These are phyloP conservation scores for Lipomyces yamadae DNA, from an alignment of 805 yeast genomes.

Conservation along the genomic window DNA sequence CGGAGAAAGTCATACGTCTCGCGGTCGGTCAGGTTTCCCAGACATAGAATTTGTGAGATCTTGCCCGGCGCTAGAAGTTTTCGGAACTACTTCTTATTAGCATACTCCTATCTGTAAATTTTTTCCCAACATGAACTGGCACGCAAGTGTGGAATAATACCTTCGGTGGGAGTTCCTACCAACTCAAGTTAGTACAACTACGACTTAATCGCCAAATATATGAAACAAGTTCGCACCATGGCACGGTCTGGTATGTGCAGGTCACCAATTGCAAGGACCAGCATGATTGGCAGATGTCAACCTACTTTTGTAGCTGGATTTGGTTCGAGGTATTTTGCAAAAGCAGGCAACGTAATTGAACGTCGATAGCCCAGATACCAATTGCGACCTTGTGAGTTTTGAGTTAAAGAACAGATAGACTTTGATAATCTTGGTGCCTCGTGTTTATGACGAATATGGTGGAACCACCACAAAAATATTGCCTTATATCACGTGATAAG, in stretches of 20 bases:
- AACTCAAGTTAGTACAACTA: slow-evolving; percentile 8
- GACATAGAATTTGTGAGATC: slow-evolving; percentile 79
- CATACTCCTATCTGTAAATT: not conserved
- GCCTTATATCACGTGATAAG: not conserved
- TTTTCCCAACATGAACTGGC: not conserved
- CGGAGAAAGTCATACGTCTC: slow-evolving; percentile 68
- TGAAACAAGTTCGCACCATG: slow-evolving; percentile 51
- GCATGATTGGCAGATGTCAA: slow-evolving; percentile 51
- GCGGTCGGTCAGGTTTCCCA: slow-evolving; percentile 78
- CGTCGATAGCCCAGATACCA: not conserved
- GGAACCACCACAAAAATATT: not conserved
- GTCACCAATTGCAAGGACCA: slow-evolving; percentile 84
- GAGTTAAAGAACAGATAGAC: not conserved
- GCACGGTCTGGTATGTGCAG: slow-evolving; percentile 88
- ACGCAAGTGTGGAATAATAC: slow-evolving; percentile 38
- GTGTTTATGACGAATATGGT: not conserved
- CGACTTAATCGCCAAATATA: not conserved
- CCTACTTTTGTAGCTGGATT: not conserved
- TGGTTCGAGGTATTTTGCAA: not conserved
- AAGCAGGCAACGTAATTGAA: too few species aligned
- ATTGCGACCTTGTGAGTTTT: not conserved
- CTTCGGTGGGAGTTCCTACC: slow-evolving; percentile 54
- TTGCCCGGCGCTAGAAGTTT: slow-evolving; percentile 83
- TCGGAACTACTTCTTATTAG: slow-evolving; percentile 56
- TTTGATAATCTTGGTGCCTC: not conserved